Conservation (phyloP, 148 eudicot genomes). For the Oxyria digyna region DNA sequence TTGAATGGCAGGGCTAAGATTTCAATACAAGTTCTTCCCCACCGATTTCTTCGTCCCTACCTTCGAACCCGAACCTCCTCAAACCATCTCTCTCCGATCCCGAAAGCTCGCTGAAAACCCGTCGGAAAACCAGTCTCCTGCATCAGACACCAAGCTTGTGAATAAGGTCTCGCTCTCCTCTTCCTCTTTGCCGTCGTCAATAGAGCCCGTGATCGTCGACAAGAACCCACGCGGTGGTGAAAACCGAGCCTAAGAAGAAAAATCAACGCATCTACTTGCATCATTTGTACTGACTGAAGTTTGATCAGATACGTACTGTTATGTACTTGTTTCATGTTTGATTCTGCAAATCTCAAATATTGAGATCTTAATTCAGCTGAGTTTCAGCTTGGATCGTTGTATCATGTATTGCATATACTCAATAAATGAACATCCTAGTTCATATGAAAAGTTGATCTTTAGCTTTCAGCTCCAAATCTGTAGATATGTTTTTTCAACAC, state of each 20-base stretch:
- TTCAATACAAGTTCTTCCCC: conserved; percentile 45
- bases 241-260: not conserved
- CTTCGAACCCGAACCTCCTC: conserved; percentile 3
- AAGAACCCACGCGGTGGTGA: not conserved
- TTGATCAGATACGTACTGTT: too few relatives aligned
- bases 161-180: not conserved
- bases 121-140: not conserved
- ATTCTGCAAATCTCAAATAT: not conserved
- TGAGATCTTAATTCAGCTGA: not conserved
- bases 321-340: not conserved
- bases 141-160: not conserved
- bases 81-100: conserved; percentile 3
- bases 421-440: not conserved
- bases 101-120: not conserved
- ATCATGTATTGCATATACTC: not conserved
- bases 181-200: not conserved
- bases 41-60: conserved; percentile 49
- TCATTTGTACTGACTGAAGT: not conserved
- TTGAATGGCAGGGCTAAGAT: conserved; percentile 35
- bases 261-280: not conserved
- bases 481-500: not conserved
- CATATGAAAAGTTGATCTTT: not conserved
- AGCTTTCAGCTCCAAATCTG: not conserved
- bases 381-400: not conserved
- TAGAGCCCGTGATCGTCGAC: not conserved